Conservation (phyloP, 2,329 filamentous ascomycete genomes). For the Cladosporium sp. region DNA sequence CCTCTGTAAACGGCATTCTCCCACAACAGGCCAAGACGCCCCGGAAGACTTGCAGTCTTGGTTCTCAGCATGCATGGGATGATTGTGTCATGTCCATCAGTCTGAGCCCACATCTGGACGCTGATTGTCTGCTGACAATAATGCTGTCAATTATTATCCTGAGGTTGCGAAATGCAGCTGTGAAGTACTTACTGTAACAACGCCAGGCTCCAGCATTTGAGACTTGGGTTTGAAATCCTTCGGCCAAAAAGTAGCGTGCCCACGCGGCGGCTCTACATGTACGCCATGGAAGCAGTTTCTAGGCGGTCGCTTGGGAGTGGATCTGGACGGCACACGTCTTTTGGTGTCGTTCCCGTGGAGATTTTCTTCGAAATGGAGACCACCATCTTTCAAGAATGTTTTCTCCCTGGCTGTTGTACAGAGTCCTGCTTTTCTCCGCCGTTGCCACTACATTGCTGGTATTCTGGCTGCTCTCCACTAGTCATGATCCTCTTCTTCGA, state of each 20-base stretch:
- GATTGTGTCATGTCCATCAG: neutral
- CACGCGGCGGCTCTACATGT: neutral
- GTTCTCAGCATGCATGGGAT: neutral
- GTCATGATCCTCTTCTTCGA: neutral
- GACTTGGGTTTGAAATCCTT: neutral
- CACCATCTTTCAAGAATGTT: neutral
- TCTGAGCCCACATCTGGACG: neutral
- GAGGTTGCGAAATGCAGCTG: neutral
- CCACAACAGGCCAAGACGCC: neutral
- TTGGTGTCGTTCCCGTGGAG: neutral
- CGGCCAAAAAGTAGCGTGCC: neutral
- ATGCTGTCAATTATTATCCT: neutral
- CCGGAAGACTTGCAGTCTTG: neutral
- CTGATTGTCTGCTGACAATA: neutral
- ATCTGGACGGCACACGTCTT: neutral
- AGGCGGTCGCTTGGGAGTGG: neutral
- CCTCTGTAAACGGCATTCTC: neutral
- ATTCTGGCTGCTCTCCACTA: neutral
- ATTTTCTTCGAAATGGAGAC: neutral
- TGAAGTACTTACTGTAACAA: neutral
- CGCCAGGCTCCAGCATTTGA: neutral
- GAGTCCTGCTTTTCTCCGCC: neutral
- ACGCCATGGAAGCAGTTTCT: neutral
- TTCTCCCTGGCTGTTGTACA: neutral
- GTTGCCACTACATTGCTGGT: neutral